Base-by-base conservation (phyloP, 352 stramenopile genomes). In the Phytophthora pluvialis region DNA sequence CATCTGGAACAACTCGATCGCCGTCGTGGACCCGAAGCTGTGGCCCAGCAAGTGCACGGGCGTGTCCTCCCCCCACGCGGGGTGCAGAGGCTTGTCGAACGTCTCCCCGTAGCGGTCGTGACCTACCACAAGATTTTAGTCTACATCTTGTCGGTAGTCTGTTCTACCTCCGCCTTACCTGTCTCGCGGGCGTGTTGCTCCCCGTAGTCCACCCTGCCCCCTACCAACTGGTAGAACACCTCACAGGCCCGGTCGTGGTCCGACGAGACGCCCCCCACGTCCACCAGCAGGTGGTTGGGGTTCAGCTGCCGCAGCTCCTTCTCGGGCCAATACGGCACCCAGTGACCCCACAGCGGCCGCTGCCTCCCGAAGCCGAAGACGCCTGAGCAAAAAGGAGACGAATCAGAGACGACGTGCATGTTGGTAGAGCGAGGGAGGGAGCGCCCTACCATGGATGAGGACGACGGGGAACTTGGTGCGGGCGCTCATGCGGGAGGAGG, bases 191-290 rank as follows among this genome's bases (percentile, higher is more conserved):
- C 47, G 50, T 91, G 83, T 16, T 75, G 52, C 26, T 84, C 64
- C 10, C 83, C 83, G 31, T 91, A 91, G 70, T 91, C 81, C 13
- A 90, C 81, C 8, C 48, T 53, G 12, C 83, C 81, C 3, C 83
- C 83, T 3, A 77, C 52, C 26, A 92, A 64, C 48, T 90, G 81
- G 67, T 80, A 92, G 46, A 92, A 92, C 2, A 67, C 56, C 48
- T 92, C 83, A 46, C 80, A 89, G 0, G 80, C 80, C 42, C 83
- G 78, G 58, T 92, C 83, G 58, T 92, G 78, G 52, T 90, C 80
- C 5, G 83, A 92, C 4, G 83, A 88, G 18, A 84, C 65, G 29
- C 67, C 53, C 25, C 83, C 83, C 10, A 91, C 78, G 50, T 90
- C 79, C 16, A 89, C 64, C 1, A 91, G 54, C 28, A 83, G 18